Evolutionary conservation across 805 yeast genomes (phyloP), one percentile per base, ranked within the genome.

Genomic region (Yarrowia sp.): DNA sequence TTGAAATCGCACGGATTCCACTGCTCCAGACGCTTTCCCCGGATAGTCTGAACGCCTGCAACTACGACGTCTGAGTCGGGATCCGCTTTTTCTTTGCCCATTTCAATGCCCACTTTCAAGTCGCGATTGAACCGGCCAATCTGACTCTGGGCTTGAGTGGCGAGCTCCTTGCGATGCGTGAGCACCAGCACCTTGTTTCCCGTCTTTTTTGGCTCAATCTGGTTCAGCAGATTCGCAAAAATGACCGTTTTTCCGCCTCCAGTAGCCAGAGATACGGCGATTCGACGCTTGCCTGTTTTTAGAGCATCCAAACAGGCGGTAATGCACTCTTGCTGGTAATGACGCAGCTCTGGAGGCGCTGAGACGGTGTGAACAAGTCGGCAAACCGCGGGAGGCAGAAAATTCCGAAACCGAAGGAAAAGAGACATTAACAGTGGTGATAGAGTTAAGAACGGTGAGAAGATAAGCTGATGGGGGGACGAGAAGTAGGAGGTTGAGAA

Each of bases 231-330:
- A 34, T 73, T 71, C 6, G 75, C 56, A 39, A 70, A 70, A 44
- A 70, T 69, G 50, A 68, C 91, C 0, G 98, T 93, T 73, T 93
- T 93, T 6, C 98, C 98, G 13, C 97, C 95, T 0, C 98, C 98
- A 0, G 98, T 94, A 14, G 97, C 97, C 44, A 93, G 76, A 36
- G 92, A 89, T 1, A 92, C 92, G 0, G 94, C 97, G 0, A 92
- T 84, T 58, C 95, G 80, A 19, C 81, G 76, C 2, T 76, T 72
- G 0, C 88, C 87, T 0, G 72, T 68, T 0, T 77, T 72, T 1
- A 89, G 74, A 0, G 91, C 83, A 0, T 76, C 71, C 0, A 86
- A 71, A 40, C 93, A 86, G 0, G 81, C 75, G 0, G 83, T 74
- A 2, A 92, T 84, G 64, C 96, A 93, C 52, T 88, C 87, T 34